phyloP scores from a whole-genome alignment of 345 rosid genomes.

The Moringa oleifera region DNA sequence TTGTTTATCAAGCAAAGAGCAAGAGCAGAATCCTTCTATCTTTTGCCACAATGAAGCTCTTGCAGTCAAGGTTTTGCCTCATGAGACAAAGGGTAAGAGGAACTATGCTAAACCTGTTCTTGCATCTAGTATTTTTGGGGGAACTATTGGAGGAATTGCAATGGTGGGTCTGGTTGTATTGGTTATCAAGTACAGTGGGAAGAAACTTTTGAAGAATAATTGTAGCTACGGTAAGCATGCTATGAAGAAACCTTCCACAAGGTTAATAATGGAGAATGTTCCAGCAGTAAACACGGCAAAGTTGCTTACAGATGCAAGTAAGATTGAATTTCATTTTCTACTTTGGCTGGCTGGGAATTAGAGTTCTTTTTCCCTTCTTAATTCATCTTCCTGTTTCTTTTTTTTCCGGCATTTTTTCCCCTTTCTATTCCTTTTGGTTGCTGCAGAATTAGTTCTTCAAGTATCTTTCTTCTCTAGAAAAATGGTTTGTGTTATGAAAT shows the following conservation, averaged over 20 bases:
- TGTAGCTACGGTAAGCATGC: not conserved
- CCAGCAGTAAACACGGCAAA: slow-evolving; percentile 33
- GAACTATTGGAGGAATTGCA: slow-evolving; percentile 30
- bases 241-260: slow-evolving; percentile 19
- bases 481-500: no score
- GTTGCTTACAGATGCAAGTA: slow-evolving; percentile 65
- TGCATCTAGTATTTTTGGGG: slow-evolving; percentile 44
- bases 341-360: no score
- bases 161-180: slow-evolving; percentile 25
- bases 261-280: slow-evolving; percentile 27
- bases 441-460: no score
- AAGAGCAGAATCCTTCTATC: slow-evolving; percentile 36
- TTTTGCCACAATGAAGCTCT: slow-evolving; percentile 54
- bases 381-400: no score
- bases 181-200: slow-evolving; percentile 18
- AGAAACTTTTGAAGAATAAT: not conserved
- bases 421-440: no score
- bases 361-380: no score
- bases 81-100: slow-evolving; percentile 17
- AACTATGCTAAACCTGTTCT: slow-evolving; percentile 19
- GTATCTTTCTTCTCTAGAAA: no score
- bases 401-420: no score
- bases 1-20: slow-evolving; percentile 38
- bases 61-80: slow-evolving; percentile 47
- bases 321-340: slow-evolving; percentile 10